phyloP scores from a whole-genome alignment of 257 asterid genomes.

The Solanum chiquidenum region DNA sequence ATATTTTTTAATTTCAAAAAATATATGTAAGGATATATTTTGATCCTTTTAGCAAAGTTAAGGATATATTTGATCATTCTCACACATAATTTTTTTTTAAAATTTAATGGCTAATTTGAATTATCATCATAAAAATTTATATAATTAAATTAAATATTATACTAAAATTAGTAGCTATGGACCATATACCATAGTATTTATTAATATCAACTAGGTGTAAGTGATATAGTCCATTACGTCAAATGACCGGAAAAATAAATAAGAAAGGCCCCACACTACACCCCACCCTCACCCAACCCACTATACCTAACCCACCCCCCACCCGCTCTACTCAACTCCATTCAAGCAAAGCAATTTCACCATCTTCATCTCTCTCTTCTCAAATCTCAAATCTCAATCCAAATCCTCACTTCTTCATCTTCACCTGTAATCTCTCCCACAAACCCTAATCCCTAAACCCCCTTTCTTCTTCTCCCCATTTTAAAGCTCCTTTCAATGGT shows the following conservation, averaged over 20 bases:
- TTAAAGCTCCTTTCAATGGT: background rate
- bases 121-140: background rate
- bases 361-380: background rate
- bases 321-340: background rate
- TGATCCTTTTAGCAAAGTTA: background rate
- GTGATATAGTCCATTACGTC: background rate
- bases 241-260: background rate
- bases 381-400: background rate
- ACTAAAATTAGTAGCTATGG: background rate
- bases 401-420: background rate
- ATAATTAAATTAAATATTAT: too few species aligned
- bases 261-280: background rate
- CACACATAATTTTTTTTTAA: background rate
- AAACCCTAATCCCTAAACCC: background rate
- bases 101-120: background rate
- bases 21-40: too few species aligned
- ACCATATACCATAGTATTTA: background rate
- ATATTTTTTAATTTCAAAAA: too few species aligned
- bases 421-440: background rate
- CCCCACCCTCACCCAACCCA: background rate
- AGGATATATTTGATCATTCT: too few species aligned
- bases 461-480: background rate
- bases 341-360: background rate
- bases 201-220: background rate
- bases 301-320: background rate